Evolutionary conservation across 225 moss, liverwort and hornwort species (phyloP).

Genomic region (Physcomitrellopsis africana): DNA sequence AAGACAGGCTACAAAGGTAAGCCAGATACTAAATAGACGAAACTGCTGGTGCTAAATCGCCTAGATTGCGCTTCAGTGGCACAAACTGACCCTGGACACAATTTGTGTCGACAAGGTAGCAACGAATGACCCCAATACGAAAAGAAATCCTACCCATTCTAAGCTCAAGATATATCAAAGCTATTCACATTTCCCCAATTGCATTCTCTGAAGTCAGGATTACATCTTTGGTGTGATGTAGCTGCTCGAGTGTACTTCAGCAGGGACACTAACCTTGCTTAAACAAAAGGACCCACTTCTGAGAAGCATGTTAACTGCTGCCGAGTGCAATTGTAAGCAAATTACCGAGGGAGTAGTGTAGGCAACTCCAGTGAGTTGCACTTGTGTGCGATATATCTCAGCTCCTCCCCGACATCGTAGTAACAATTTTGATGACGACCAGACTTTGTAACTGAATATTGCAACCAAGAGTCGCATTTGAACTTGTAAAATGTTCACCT

Average conservation of each 20-base stretch:
- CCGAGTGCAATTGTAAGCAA: neutral
- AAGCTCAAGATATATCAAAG: neutral
- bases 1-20: slow-evolving; percentile 7
- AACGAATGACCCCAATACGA: slow-evolving; percentile 19
- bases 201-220: neutral
- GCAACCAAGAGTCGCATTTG: neutral
- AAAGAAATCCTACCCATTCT: neutral
- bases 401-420: neutral
- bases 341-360: neutral
- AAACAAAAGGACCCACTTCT: neutral
- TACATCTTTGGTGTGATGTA: neutral
- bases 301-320: neutral
- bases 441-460: neutral
- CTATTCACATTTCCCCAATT: slow-evolving; percentile 4
- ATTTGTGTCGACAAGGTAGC: slow-evolving; percentile 3
- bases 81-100: neutral
- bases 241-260: neutral
- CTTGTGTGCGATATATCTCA: neutral
- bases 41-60: neutral
- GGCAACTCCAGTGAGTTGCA: neutral
- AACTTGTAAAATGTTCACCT: neutral
- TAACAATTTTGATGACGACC: neutral
- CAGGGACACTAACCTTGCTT: neutral
- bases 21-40: neutral
- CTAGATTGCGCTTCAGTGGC: neutral